These are phyloP conservation scores for Cladosporium sp. DNA, from an alignment of 2,329 filamentous ascomycete species.

Conservation along the genomic window DNA sequence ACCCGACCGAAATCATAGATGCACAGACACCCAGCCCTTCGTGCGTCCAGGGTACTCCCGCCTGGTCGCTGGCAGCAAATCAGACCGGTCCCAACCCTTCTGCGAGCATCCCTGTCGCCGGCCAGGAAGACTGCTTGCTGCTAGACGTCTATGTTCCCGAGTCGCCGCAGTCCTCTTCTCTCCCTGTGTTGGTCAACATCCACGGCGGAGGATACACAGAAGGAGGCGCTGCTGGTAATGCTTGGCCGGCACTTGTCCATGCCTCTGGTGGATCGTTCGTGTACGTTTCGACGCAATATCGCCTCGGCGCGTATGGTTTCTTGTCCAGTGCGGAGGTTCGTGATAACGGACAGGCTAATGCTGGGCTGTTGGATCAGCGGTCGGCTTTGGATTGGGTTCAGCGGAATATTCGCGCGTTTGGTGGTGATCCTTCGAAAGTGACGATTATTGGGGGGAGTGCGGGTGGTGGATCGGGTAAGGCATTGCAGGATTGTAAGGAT, in stretches of 20 bases:
- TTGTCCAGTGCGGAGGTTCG: constrained; percentile 17
- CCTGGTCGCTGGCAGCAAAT: constrained; percentile 2
- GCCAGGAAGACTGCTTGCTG: constrained; percentile 38
- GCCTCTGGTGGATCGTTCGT: constrained; percentile 31
- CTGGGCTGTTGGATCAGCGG: constrained; percentile 28
- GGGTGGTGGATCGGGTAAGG: constrained; percentile 24
- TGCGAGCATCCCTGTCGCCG: background rate
- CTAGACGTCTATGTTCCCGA: constrained; percentile 38
- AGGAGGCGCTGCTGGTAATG: constrained; percentile 14
- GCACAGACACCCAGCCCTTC: constrained; percentile 16
- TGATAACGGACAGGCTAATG: constrained; percentile 22
- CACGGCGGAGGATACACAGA: constrained; percentile 36
- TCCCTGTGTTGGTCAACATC: constrained; percentile 33
- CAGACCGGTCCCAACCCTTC: background rate
- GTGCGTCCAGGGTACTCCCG: constrained; percentile 7
- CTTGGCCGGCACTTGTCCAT: constrained; percentile 25
- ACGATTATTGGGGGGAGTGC: constrained; percentile 25
- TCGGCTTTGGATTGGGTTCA: constrained; percentile 28
- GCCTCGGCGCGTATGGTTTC: constrained; percentile 29
- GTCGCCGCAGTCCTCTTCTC: constrained; percentile 24
- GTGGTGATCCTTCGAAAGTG: constrained; percentile 24
- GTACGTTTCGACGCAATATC: constrained; percentile 30
- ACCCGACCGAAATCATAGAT: constrained; percentile 19
- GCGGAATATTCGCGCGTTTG: constrained; percentile 25
- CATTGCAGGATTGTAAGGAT: too few species aligned